A percentile compares a stretch with the other conserved stretches of the same genome.
phyloP scores from a whole-genome alignment of 2,329 filamentous ascomycete genomes.

The Bisporella sp. region DNA sequence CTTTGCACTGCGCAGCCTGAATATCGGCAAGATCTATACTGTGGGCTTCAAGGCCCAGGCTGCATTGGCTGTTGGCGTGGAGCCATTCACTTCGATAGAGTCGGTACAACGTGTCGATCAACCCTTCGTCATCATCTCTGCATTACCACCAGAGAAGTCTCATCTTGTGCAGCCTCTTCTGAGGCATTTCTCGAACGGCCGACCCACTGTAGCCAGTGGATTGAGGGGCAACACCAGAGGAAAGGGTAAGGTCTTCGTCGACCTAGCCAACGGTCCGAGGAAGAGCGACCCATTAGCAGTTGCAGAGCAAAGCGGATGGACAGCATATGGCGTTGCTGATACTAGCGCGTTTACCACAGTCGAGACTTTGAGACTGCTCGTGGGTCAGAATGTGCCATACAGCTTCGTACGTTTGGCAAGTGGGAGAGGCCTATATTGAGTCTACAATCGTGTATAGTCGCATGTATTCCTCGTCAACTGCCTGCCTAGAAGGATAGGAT shows the following conservation, averaged over 20 bases:
- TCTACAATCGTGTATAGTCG: too few species aligned
- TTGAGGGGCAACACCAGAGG: slow-evolving; percentile 18
- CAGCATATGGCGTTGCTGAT: slow-evolving; percentile 71
- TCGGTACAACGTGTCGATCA: slow-evolving; percentile 73
- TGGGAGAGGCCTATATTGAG: slow-evolving; percentile 42
- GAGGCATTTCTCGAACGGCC: slow-evolving; percentile 52
- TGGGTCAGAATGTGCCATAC: slow-evolving; percentile 82
- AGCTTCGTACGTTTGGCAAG: slow-evolving; percentile 76
- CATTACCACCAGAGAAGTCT: slow-evolving; percentile 70
- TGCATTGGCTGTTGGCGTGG: slow-evolving; percentile 57
- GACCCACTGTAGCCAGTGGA: slow-evolving; percentile 28
- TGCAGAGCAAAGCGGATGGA: slow-evolving; percentile 70
- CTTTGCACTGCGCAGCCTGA: slow-evolving; percentile 70
- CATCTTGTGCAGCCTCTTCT: slow-evolving; percentile 71
- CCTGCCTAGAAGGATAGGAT: too few species aligned
- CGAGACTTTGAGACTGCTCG: slow-evolving; percentile 68
- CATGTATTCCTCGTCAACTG: too few species aligned
- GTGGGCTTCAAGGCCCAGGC: slow-evolving; percentile 68
- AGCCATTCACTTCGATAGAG: slow-evolving; percentile 62
- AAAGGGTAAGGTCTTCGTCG: slow-evolving; percentile 66
- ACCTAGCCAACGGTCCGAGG: slow-evolving; percentile 58
- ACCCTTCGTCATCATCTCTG: slow-evolving; percentile 77
- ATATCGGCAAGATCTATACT: slow-evolving; percentile 73
- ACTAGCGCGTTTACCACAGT: slow-evolving; percentile 80
- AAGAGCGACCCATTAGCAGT: slow-evolving; percentile 63